These are phyloP conservation scores for Penicillium coffeae DNA, from an alignment of 495 filamentous ascomycete genomes.

Conservation along the genomic window DNA sequence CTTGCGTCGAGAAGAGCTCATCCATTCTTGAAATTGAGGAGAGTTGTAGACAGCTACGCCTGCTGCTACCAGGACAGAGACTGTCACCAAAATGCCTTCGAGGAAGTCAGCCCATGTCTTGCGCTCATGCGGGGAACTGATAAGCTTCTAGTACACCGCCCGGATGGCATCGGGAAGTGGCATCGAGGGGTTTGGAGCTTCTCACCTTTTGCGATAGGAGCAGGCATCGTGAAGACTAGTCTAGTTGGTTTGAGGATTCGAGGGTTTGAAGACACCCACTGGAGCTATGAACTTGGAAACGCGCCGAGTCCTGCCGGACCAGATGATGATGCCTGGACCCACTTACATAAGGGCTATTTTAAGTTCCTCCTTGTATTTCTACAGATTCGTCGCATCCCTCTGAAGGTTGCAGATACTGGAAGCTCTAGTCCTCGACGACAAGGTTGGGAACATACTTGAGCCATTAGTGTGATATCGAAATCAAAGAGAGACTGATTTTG, in stretches of 20 bases:
- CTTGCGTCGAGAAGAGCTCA: constrained; percentile 71
- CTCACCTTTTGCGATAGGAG: constrained; percentile 53
- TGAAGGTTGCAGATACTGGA: no score
- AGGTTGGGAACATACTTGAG: no score
- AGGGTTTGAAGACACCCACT: neutral
- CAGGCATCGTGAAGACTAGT: constrained; percentile 37
- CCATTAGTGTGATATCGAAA: no score
- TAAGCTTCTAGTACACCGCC: constrained; percentile 34
- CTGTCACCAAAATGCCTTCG: constrained; percentile 71
- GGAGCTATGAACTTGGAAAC: neutral
- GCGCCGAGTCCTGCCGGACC: neutral
- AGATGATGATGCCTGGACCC: neutral
- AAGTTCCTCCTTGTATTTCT: neutral
- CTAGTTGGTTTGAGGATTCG: neutral
- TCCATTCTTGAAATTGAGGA: constrained; percentile 72
- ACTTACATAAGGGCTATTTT: neutral
- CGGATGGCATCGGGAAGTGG: constrained; percentile 10
- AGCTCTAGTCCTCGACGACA: no score
- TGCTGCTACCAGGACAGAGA: constrained; percentile 72
- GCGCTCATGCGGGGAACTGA: constrained; percentile 26
- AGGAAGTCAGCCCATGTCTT: constrained; percentile 8
- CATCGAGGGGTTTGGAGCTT: constrained; percentile 5
- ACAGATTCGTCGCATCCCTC: neutral
- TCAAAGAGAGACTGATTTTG: no score
- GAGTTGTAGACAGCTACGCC: constrained; percentile 84